Conservation (phyloP, 2,329 filamentous ascomycete genomes). For the Laburnicola sp. region DNA sequence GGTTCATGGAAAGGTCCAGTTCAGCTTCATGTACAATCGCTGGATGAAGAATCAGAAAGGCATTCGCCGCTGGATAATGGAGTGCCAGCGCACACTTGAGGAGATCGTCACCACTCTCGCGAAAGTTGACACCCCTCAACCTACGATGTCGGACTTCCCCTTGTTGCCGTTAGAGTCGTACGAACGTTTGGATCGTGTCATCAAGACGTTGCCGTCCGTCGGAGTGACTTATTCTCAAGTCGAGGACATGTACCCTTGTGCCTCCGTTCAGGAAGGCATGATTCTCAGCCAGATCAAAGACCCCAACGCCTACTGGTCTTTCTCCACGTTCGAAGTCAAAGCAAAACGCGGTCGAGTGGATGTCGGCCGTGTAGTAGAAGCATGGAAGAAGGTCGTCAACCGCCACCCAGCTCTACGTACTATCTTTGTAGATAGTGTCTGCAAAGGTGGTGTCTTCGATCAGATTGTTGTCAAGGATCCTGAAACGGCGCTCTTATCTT, state of each 20-base stretch:
- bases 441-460: constrained; percentile 41
- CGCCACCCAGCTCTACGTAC: constrained; percentile 40
- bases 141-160: constrained; percentile 40
- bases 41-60: constrained; percentile 38
- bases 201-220: constrained; percentile 28
- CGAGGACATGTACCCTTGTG: constrained; percentile 41
- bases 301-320: constrained; percentile 36
- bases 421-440: constrained; percentile 40
- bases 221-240: constrained; percentile 30
- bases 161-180: constrained; percentile 38
- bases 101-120: constrained; percentile 32
- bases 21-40: constrained; percentile 41
- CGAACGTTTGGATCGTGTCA: constrained; percentile 31
- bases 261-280: constrained; percentile 39
- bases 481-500: constrained; percentile 26
- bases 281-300: constrained; percentile 39
- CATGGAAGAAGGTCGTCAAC: constrained; percentile 39
- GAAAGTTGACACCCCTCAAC: constrained; percentile 26
- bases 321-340: constrained; percentile 34
- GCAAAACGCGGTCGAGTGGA: constrained; percentile 27
- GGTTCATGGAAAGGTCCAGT: constrained; percentile 26
- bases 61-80: constrained; percentile 39
- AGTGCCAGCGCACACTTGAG: constrained; percentile 37
- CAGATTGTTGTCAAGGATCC: constrained; percentile 37
- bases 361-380: constrained; percentile 22